These are phyloP conservation scores for Pyracantha coccinea DNA, from an alignment of 331 rosid species.

Conservation along the genomic window DNA sequence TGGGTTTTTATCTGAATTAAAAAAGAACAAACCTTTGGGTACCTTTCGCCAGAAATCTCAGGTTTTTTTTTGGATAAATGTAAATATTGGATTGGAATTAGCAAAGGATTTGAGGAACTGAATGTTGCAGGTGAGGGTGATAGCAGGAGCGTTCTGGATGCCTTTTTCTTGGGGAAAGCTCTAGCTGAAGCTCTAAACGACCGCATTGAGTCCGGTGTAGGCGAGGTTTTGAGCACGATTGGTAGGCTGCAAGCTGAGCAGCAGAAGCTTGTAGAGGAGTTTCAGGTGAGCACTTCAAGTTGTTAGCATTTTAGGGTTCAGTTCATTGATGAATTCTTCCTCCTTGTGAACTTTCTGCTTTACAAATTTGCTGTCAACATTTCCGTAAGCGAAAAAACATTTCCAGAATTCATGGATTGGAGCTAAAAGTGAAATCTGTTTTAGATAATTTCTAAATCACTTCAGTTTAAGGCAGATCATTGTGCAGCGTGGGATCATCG, in stretches of 20 bases:
- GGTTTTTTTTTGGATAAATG: neutral
- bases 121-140: slow-evolving; percentile 55
- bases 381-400: neutral
- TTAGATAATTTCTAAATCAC: neutral
- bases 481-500: neutral
- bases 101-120: neutral
- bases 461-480: neutral
- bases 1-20: neutral
- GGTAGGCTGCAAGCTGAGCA: slow-evolving; percentile 92
- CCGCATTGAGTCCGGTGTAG: slow-evolving; percentile 71
- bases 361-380: too few relatives aligned
- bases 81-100: neutral
- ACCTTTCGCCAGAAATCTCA: neutral
- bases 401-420: neutral
- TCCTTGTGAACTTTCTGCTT: neutral
- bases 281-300: slow-evolving; percentile 43
- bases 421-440: neutral
- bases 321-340: neutral
- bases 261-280: slow-evolving; percentile 59
- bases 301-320: neutral
- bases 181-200: slow-evolving; percentile 77
- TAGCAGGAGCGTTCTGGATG: slow-evolving; percentile 64
- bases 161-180: slow-evolving; percentile 93
- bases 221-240: slow-evolving; percentile 61
- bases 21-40: neutral